A percentile compares a stretch with the other conserved stretches of the same genome.
These are phyloP conservation scores for Logfia minima DNA, from an alignment of 129 eudicot genomes.

Conservation along the genomic window DNA sequence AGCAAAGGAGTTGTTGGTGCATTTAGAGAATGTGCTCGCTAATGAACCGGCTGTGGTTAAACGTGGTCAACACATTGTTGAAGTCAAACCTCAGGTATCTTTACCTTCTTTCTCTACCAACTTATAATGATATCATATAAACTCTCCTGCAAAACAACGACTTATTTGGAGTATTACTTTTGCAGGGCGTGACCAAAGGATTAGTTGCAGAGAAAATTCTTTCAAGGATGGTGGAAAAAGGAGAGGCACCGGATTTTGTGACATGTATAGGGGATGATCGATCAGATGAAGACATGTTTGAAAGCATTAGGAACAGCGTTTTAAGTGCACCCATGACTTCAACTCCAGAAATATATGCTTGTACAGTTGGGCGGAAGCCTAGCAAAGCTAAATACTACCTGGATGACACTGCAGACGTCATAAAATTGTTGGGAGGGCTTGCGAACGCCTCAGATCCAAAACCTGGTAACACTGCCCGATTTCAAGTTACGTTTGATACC, in stretches of 20 bases:
- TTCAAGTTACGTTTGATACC: slow-evolving; percentile 58
- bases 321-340: slow-evolving; percentile 16
- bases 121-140: background rate
- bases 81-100: slow-evolving; percentile 84
- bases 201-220: slow-evolving; percentile 32
- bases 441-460: slow-evolving; percentile 67
- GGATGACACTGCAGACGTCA: slow-evolving; percentile 72
- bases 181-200: slow-evolving; percentile 44
- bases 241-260: slow-evolving; percentile 54
- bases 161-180: background rate
- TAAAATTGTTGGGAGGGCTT: slow-evolving; percentile 59
- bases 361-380: slow-evolving; percentile 88
- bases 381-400: slow-evolving; percentile 86
- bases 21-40: slow-evolving; percentile 68
- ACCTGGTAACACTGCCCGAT: slow-evolving; percentile 44
- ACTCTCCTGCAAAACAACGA: background rate
- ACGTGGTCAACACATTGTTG: slow-evolving; percentile 80
- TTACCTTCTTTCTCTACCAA: background rate
- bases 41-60: slow-evolving; percentile 76
- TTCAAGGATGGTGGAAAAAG: slow-evolving; percentile 33
- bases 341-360: slow-evolving; percentile 56
- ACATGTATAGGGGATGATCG: slow-evolving; percentile 73
- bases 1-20: slow-evolving; percentile 67
- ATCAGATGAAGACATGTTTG: slow-evolving; percentile 47
- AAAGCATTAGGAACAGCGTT: slow-evolving; percentile 31